phyloP scores from a whole-genome alignment of 805 yeast species.

The Hanseniaspora mollemarum region DNA sequence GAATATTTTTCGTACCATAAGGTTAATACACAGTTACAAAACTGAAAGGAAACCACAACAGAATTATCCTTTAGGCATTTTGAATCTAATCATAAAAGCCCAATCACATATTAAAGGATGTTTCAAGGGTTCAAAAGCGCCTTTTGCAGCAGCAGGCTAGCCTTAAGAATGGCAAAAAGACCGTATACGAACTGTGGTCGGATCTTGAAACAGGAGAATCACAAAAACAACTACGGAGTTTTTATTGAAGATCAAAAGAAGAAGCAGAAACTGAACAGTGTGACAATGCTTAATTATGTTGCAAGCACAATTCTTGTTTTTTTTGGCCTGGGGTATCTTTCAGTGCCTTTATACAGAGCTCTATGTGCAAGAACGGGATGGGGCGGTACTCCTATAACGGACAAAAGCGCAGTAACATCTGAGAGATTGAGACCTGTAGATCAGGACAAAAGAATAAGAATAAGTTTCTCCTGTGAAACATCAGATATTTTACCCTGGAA shows the following conservation, averaged over 20 bases:
- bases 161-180: background rate
- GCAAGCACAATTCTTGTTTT: slow-evolving; percentile 59
- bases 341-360: slow-evolving; percentile 86
- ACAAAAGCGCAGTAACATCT: slow-evolving; percentile 62
- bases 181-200: background rate
- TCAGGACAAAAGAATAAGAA: slow-evolving; percentile 63
- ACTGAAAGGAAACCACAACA: too few species aligned
- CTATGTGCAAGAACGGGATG: slow-evolving; percentile 91
- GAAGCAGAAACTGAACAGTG: slow-evolving; percentile 31
- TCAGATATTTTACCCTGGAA: slow-evolving; percentile 89
- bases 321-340: slow-evolving; percentile 69
- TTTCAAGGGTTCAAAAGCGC: too few species aligned
- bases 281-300: slow-evolving; percentile 54
- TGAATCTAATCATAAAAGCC: too few species aligned
- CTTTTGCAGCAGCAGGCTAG: background rate
- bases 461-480: slow-evolving; percentile 86
- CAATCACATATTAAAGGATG: too few species aligned
- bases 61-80: too few species aligned
- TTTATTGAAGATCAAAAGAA: slow-evolving; percentile 13
- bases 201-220: too few species aligned
- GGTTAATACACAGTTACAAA: too few species aligned
- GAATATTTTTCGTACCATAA: too few species aligned
- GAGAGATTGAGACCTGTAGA: slow-evolving; percentile 84
- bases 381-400: slow-evolving; percentile 93
- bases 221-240: background rate